Evolutionary conservation across 139 green algal genomes (phyloP), one percentile per base, ranked within the genome.

Genomic region (Protoeuglena noctilucae): DNA sequence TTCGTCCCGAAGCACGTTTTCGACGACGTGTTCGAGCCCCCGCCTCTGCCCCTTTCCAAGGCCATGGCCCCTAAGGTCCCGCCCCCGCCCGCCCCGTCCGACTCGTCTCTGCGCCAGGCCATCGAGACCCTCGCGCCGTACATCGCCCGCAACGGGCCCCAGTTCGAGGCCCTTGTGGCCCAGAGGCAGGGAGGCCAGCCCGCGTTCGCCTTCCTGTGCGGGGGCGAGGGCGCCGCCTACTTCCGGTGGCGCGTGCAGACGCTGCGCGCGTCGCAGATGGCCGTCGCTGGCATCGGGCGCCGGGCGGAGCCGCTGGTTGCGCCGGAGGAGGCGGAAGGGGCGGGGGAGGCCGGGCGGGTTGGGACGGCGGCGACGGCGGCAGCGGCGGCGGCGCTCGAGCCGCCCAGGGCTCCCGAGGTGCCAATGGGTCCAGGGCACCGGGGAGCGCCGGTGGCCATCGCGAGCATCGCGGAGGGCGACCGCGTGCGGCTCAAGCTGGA

Each of bases 111-210:
- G 17, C 53, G 60, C 0, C 65, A 72, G 51, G 65, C 73, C 27
- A 84, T 88, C 9, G 85, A 95, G 47, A 74, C 60, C 28, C 49
- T 93, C 24, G 85, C 81, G 1, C 57, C 70, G 28, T 83, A 82
- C 51, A 83, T 95, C 24, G 85, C 83, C 0, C 73, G 82, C 34
- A 89, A 86, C 46, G 89, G 89, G n/a, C 48, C 59, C 18, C 56
- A 65, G 4, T 82, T 94, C 51, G 88, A 95, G 58, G 57, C 65
- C 2, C 62, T 96, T 14, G 86, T 79, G n/a, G 51, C 64, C 23
- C 60, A 81, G 61, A 64, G 72, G 43, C 74, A 87, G 48, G 41
- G 29, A n/a, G 41, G 28, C 19, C 63, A 68, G 28, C 54, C 53
- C 28, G 60, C 65, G 43, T 87, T 80, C 56, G 50, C 41, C 0